A percentile compares a stretch with the other conserved stretches of the same genome.
Conservation (phyloP, 768 basidiomycete genomes). For the Rhizopogon vulgaris region DNA sequence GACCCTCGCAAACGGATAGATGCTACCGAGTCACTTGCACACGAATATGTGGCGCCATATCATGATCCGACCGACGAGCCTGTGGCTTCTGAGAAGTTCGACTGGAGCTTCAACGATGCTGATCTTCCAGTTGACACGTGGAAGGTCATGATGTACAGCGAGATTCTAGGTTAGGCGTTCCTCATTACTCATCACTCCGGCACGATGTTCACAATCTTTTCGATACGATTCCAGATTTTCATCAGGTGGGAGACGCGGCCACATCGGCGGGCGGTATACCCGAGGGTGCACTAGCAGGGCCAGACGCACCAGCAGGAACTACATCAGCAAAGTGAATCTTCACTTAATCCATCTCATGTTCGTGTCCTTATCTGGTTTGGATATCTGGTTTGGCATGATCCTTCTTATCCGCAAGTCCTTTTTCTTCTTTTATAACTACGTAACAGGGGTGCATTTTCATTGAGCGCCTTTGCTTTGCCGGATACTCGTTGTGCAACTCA, state of each 20-base stretch:
- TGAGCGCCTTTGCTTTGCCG: background rate
- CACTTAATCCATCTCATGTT: background rate
- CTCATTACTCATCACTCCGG: background rate
- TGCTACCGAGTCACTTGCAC: slow-evolving; percentile 81
- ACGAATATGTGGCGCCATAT: slow-evolving; percentile 95
- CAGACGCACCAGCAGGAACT: slow-evolving; percentile 31
- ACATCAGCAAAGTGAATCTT: slow-evolving; percentile 4
- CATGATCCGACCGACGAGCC: slow-evolving; percentile 99
- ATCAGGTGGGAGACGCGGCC: slow-evolving; percentile 61
- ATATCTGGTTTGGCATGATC: background rate
- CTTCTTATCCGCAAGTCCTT: slow-evolving; percentile 1
- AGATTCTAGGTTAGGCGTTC: slow-evolving; percentile 75
- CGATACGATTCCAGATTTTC: slow-evolving; percentile 54
- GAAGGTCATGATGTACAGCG: slow-evolving; percentile 99
- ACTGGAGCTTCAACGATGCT: slow-evolving; percentile 99
- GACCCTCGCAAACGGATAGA: slow-evolving; percentile 97
- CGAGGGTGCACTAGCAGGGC: slow-evolving; percentile 66
- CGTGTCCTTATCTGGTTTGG: background rate
- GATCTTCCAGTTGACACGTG: slow-evolving; percentile 97
- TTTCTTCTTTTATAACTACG: background rate
- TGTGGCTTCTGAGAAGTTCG: slow-evolving; percentile 87
- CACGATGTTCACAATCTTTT: background rate
- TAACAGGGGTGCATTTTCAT: slow-evolving; percentile 1
- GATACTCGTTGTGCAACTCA: background rate
- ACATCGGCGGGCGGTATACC: slow-evolving; percentile 33